These are phyloP conservation scores for Colletotrichum paranaense DNA, from an alignment of 2,329 filamentous ascomycete species.

Conservation along the genomic window DNA sequence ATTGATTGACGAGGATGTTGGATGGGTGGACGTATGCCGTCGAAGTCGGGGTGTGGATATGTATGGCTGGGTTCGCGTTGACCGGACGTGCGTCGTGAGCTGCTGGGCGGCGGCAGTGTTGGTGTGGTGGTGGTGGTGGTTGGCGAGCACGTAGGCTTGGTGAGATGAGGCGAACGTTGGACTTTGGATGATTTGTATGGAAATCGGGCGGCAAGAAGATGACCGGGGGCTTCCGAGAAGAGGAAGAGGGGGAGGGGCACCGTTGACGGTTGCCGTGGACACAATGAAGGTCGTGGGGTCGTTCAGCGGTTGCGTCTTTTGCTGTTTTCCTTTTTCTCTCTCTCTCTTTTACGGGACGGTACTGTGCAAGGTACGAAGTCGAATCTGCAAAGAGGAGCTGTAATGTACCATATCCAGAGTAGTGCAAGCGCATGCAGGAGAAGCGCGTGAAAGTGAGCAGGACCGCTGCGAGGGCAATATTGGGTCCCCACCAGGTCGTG, in stretches of 20 bases:
- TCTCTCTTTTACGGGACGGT: neutral
- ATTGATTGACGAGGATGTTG: neutral
- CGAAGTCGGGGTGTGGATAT: slow-evolving; percentile 2
- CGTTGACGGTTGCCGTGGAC: slow-evolving; percentile 27
- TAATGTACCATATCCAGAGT: neutral
- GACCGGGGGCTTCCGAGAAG: slow-evolving; percentile 19
- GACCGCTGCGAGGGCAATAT: slow-evolving; percentile 12
- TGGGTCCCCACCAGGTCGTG: slow-evolving; percentile 9
- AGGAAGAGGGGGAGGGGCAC: slow-evolving; percentile 17
- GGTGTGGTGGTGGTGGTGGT: neutral
- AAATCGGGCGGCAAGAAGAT: slow-evolving; percentile 26
- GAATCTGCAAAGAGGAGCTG: neutral
- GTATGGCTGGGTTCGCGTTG: slow-evolving; percentile 12
- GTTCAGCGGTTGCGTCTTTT: slow-evolving; percentile 5
- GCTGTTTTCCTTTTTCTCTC: slow-evolving; percentile 4
- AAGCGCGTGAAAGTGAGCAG: slow-evolving; percentile 11
- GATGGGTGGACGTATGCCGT: neutral
- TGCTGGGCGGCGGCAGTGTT: neutral
- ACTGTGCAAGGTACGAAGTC: neutral
- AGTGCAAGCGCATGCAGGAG: slow-evolving; percentile 20
- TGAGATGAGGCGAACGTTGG: slow-evolving; percentile 12
- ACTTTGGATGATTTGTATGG: slow-evolving; percentile 21
- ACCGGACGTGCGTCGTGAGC: slow-evolving; percentile 6
- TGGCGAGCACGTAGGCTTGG: neutral
- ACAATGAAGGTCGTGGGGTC: slow-evolving; percentile 11